phyloP scores from a whole-genome alignment of 2,329 filamentous ascomycete genomes.

The Camptophora hylomeconis region DNA sequence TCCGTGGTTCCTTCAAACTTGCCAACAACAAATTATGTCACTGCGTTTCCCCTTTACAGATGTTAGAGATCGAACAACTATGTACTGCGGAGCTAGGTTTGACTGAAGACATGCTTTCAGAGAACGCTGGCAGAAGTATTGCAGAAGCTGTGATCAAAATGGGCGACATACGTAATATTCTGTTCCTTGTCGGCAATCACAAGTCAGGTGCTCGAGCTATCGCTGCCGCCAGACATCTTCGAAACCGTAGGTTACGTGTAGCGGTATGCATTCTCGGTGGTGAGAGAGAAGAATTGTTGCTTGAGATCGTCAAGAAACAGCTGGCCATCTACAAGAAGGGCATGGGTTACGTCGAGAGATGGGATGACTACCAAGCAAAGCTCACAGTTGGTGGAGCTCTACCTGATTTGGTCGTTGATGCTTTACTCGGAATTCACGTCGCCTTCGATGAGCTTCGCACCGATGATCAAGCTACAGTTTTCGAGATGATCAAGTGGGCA shows the following conservation, averaged over 20 bases:
- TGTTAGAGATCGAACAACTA: slow-evolving; percentile 85
- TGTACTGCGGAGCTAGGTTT: slow-evolving; percentile 77
- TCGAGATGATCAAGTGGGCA: slow-evolving; percentile 86
- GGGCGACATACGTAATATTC: slow-evolving; percentile 27
- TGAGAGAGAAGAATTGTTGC: slow-evolving; percentile 66
- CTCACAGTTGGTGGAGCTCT: slow-evolving; percentile 39
- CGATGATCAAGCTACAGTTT: slow-evolving; percentile 69
- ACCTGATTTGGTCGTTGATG: slow-evolving; percentile 76
- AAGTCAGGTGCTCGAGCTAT: slow-evolving; percentile 75
- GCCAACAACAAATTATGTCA: slow-evolving; percentile 43
- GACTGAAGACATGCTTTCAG: slow-evolving; percentile 78
- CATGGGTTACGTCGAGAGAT: slow-evolving; percentile 57
- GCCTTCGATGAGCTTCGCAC: slow-evolving; percentile 79
- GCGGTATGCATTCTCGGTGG: slow-evolving; percentile 74
- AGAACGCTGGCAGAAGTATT: slow-evolving; percentile 80
- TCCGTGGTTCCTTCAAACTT: slow-evolving; percentile 34
- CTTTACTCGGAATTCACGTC: slow-evolving; percentile 71
- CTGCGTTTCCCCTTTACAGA: slow-evolving; percentile 58
- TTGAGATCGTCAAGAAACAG: slow-evolving; percentile 70
- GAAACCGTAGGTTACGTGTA: slow-evolving; percentile 68
- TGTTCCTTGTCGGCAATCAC: slow-evolving; percentile 92
- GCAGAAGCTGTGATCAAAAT: slow-evolving; percentile 62
- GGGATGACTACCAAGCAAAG: slow-evolving; percentile 43
- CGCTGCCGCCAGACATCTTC: slow-evolving; percentile 72
- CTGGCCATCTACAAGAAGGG: slow-evolving; percentile 73